Conservation (phyloP, 108 stramenopile genomes). For the Cyclotella baltica region DNA sequence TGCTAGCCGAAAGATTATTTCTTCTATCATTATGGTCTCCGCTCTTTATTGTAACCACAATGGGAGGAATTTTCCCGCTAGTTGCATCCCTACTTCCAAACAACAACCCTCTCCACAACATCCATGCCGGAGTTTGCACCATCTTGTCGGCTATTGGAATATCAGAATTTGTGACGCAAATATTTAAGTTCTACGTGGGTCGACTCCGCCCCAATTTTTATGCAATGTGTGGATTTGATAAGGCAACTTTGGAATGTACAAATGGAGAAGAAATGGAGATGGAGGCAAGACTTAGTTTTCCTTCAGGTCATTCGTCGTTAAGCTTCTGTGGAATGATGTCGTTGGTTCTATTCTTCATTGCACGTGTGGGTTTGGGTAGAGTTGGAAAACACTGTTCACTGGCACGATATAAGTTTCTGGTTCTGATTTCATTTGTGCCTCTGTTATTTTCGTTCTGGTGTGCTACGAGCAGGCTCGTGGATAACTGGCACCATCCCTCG, state of each 20-base stretch:
- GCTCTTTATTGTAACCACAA: slow-evolving; percentile 9
- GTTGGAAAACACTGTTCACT: slow-evolving; percentile 21
- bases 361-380: slow-evolving; percentile 46
- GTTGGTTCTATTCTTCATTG: slow-evolving; percentile 70
- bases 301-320: slow-evolving; percentile 80
- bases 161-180: slow-evolving; percentile 70
- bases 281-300: slow-evolving; percentile 80
- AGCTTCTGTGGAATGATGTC: slow-evolving; percentile 72
- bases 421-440: slow-evolving; percentile 28
- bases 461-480: slow-evolving; percentile 49
- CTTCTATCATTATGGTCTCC: slow-evolving; percentile 44
- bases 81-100: slow-evolving; percentile 25
- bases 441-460: slow-evolving; percentile 47
- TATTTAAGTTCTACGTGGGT: slow-evolving; percentile 75
- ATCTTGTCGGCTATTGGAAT: slow-evolving; percentile 65
- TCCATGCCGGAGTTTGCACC: slow-evolving; percentile 57
- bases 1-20: slow-evolving; percentile 28
- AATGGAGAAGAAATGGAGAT: slow-evolving; percentile 55
- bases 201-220: slow-evolving; percentile 85
- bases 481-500: slow-evolving; percentile 88
- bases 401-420: slow-evolving; percentile 20
- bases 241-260: slow-evolving; percentile 53
- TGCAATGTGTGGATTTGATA: slow-evolving; percentile 77
- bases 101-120: slow-evolving; percentile 39
- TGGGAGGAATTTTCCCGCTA: slow-evolving; percentile 44